phyloP scores from a whole-genome alignment of 2,329 filamentous ascomycete species.

The Ophiostoma populinum region DNA sequence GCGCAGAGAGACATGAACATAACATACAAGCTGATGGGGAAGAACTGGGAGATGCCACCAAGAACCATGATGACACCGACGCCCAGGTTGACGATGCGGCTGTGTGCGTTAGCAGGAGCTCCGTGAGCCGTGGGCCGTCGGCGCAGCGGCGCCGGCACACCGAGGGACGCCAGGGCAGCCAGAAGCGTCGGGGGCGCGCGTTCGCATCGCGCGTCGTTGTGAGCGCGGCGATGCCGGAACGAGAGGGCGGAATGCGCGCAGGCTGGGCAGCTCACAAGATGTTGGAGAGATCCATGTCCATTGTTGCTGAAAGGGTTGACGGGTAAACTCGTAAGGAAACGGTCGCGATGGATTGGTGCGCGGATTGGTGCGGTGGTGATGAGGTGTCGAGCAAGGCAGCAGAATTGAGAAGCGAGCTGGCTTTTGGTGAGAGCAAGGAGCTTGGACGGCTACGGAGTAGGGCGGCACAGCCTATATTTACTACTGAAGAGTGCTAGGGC shows the following conservation, averaged over 20 bases:
- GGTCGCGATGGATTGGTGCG: not conserved
- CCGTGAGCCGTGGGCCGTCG: not conserved
- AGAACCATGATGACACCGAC: slow-evolving; percentile 76
- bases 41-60: slow-evolving; percentile 63
- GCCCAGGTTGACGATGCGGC: slow-evolving; percentile 85
- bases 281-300: slow-evolving; percentile 76
- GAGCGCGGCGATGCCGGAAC: too few species aligned
- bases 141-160: not conserved
- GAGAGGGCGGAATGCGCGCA: not conserved
- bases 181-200: too few species aligned
- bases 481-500: too few species aligned
- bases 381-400: slow-evolving; percentile 2
- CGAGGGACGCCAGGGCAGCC: too few species aligned
- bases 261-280: slow-evolving; percentile 52
- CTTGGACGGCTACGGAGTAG: not conserved
- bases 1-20: slow-evolving; percentile 17
- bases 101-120: slow-evolving; percentile 20
- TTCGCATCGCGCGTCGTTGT: too few species aligned
- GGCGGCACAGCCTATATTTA: too few species aligned
- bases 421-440: not conserved
- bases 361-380: too few species aligned
- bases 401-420: slow-evolving; percentile 1
- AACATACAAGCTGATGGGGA: slow-evolving; percentile 41
- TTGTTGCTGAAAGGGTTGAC: not conserved
- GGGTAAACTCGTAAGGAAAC: not conserved